Percentiles rank a stretch among this genome's conserved stretches.
Evolutionary conservation across 257 asterid genomes (phyloP).

Genomic region (Cruciata laevipes): DNA sequence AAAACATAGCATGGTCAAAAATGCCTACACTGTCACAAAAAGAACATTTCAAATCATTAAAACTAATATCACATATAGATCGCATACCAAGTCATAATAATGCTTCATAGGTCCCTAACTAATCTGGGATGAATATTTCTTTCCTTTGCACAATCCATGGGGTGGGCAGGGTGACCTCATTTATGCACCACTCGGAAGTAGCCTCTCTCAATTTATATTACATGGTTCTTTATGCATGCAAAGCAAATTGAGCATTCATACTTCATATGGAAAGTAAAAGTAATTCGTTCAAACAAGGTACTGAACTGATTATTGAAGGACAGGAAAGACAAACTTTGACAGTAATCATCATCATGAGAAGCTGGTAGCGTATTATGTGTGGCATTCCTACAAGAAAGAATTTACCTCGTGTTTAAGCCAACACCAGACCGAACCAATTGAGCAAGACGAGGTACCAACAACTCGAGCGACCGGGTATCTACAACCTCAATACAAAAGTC

Average conservation of each 20-base stretch:
- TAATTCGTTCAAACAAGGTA: neutral
- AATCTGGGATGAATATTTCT: neutral
- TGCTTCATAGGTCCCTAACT: neutral
- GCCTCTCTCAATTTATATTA: neutral
- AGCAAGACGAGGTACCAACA: conserved; percentile 81
- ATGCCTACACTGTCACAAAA: neutral
- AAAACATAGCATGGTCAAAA: neutral
- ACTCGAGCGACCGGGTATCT: conserved; percentile 71
- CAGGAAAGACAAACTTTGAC: neutral
- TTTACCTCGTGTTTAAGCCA: conserved; percentile 92
- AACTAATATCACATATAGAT: neutral
- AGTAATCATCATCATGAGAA: neutral
- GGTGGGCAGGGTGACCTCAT: neutral
- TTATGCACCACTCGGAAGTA: neutral
- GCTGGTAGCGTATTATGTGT: neutral
- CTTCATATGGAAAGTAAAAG: neutral
- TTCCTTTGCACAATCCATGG: neutral
- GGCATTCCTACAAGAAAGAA: conserved; percentile 1
- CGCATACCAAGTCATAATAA: neutral
- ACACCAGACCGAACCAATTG: conserved; percentile 78
- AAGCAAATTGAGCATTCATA: neutral
- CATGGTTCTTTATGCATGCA: neutral
- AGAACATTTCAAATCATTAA: neutral
- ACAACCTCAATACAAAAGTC: conserved; percentile 84
- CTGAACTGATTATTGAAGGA: neutral